Base-by-base conservation (phyloP, 73 alveolate genomes). In the Paramecium octaurelia region DNA sequence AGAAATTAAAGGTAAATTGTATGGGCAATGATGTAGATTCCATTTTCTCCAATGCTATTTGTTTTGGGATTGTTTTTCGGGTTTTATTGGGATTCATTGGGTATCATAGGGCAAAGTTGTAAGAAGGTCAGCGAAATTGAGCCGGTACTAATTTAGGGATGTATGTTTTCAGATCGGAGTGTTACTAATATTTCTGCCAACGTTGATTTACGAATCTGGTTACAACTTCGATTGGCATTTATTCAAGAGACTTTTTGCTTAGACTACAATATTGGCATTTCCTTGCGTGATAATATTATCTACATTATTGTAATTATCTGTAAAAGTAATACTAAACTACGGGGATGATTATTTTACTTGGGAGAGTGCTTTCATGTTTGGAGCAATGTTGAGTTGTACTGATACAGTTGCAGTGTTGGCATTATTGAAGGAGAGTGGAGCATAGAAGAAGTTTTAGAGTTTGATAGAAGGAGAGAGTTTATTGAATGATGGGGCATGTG, bases 321-420 rank as follows among this genome's bases (percentile, higher is more conserved):
- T 94, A 76, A 84, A 80, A 42, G 92, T 84, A 57, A 54, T 94
- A 58, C 70, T 94, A 42, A 88, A 93, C 34, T 94, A 94, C 60
- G 94, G 64, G 35, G 94, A 93, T 48, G 93, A 86, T 2, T 90
- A 95, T 27, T 93, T 83, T 70, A 50, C 96, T 6, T 95, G 96
- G 95, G 87, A 75, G 40, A 96, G 95, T n/a, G 93, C 96, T 6
- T 93, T 95, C 23, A 50, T 95, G 92, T 95, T 95, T 23, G 98
- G 98, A 21, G 93, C 94, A 23, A 76, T 95, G 84, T 60, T 95
- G 16, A 90, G 96, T 31, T 95, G 97, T 40, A 95, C 98, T 10
- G 98, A 95, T 88, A 95, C 96, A 34, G 98, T 95, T 10, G 98
- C 98, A 24, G 98, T 95, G 2, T 88, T 92, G 27, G 93, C 98